Evolutionary conservation across 2,329 filamentous ascomycete genomes (phyloP).

Genomic region (Zasmidium citrigriseum): DNA sequence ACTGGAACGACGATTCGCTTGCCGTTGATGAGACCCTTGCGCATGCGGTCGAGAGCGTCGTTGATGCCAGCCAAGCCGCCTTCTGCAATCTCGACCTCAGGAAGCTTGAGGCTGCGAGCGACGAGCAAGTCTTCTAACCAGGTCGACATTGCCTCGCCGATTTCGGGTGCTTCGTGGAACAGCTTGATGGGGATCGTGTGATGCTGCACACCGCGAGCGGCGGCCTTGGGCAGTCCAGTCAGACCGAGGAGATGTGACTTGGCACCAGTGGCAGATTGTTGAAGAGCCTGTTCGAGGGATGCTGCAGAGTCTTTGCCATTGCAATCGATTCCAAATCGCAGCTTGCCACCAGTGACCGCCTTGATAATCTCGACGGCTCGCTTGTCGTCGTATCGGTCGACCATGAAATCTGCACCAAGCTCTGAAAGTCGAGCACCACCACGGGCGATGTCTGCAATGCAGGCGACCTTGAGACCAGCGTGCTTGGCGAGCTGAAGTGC

Average conservation of each 20-base stretch:
- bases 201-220: slow-evolving; percentile 50
- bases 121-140: slow-evolving; percentile 70
- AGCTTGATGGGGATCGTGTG: slow-evolving; percentile 75
- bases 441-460: slow-evolving; percentile 66
- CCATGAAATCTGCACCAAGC: slow-evolving; percentile 62
- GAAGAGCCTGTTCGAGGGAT: slow-evolving; percentile 57
- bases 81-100: slow-evolving; percentile 66
- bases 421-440: slow-evolving; percentile 62
- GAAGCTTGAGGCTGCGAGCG: slow-evolving; percentile 55
- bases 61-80: slow-evolving; percentile 69
- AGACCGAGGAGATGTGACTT: slow-evolving; percentile 65
- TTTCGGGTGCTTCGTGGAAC: slow-evolving; percentile 66
- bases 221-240: slow-evolving; percentile 65
- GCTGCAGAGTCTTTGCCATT: slow-evolving; percentile 65
- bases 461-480: slow-evolving; percentile 64
- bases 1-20: slow-evolving; percentile 65
- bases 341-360: slow-evolving; percentile 56
- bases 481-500: slow-evolving; percentile 68
- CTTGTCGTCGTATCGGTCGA: slow-evolving; percentile 66
- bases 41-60: slow-evolving; percentile 64
- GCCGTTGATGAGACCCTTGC: slow-evolving; percentile 66
- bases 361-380: slow-evolving; percentile 67
- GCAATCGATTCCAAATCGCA: slow-evolving; percentile 71
- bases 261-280: slow-evolving; percentile 28
- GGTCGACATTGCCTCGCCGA: slow-evolving; percentile 63